Evolutionary conservation across 176 grass and related monocot genomes (phyloP).

Genomic region (Zoysia japonica): DNA sequence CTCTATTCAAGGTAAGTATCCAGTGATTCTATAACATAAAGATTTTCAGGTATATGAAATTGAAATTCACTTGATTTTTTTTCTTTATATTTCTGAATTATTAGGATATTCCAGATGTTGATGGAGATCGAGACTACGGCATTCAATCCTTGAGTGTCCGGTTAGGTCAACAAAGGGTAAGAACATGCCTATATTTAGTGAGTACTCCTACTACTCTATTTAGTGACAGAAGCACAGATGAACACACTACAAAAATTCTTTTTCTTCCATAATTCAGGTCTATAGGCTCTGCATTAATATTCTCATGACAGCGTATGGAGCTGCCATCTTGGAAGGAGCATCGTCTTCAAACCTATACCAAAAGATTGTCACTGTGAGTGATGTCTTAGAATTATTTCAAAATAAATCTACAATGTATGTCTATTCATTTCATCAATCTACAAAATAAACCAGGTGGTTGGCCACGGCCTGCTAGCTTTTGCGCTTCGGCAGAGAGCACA

Average conservation of each 20-base stretch:
- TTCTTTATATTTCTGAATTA: not conserved
- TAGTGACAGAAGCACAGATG: not conserved
- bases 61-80: not conserved
- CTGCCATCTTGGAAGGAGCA: constrained; percentile 64
- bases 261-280: constrained; percentile 47
- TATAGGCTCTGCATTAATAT: constrained; percentile 79
- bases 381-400: not conserved
- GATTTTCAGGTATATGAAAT: not conserved
- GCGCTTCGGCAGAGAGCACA: constrained; percentile 50
- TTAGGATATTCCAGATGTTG: constrained; percentile 89
- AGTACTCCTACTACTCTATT: not conserved
- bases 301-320: constrained; percentile 65
- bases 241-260: not conserved
- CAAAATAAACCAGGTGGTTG: constrained; percentile 50
- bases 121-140: constrained; percentile 75
- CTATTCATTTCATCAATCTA: not conserved
- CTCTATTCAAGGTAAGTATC: constrained; percentile 78
- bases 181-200: not conserved
- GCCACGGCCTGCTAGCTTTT: constrained; percentile 63
- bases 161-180: constrained; percentile 64
- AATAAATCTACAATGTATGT: not conserved
- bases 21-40: not conserved
- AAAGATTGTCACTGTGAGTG: constrained; percentile 55
- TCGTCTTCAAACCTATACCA: constrained; percentile 48
- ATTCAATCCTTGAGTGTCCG: constrained; percentile 76